Conservation (phyloP, 441 rosid genomes). For the Eugenia klotzschiana region DNA sequence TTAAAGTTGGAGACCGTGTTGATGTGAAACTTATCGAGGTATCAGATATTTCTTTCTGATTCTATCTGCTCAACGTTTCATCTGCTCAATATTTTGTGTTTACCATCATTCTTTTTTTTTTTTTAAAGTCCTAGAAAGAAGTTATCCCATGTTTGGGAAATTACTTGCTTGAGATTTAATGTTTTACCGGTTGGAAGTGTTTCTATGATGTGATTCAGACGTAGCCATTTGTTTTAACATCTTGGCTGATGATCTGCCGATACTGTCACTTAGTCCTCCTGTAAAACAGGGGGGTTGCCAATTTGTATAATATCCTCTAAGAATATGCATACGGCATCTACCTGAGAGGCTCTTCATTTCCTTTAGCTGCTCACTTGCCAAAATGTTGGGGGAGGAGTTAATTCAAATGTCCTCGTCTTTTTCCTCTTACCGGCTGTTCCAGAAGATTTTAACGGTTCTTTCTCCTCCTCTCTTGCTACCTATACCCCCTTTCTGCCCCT, state of each 20-base stretch:
- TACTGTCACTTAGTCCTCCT: neutral
- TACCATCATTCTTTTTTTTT: neutral
- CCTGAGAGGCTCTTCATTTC: neutral
- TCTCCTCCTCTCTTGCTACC: neutral
- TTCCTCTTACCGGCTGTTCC: neutral
- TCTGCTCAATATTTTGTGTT: neutral
- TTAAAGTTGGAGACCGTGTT: slow-evolving; percentile 77
- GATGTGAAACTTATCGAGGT: slow-evolving; percentile 98
- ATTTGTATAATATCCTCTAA: neutral
- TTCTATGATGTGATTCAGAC: neutral
- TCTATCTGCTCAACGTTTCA: neutral
- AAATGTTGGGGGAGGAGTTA: neutral
- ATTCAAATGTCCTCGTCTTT: neutral
- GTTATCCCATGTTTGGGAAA: neutral
- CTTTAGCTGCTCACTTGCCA: neutral
- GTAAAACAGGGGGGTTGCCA: neutral
- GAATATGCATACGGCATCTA: neutral
- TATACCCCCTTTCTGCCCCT: neutral
- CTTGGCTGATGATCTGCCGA: neutral
- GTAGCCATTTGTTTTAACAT: neutral
- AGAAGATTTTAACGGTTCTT: neutral
- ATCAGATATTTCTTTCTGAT: neutral
- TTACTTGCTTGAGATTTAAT: neutral
- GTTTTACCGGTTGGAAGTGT: neutral
- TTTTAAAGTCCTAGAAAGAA: neutral